Percentiles rank a stretch among this genome's conserved stretches.
phyloP scores from a whole-genome alignment of 2,329 filamentous ascomycete species.

The Cladosporium sp. region DNA sequence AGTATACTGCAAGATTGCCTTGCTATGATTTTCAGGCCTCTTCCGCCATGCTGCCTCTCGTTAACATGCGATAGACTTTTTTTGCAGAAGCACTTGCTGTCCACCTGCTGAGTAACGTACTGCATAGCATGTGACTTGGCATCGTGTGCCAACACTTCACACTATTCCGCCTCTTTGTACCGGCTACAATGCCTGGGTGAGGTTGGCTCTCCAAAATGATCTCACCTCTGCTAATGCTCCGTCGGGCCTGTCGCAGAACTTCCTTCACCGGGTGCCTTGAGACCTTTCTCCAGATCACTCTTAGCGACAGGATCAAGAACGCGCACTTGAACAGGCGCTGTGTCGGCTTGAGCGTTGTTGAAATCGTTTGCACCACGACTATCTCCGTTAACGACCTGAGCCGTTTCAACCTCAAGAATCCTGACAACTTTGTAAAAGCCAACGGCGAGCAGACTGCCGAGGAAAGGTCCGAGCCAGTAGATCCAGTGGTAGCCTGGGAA shows the following conservation, averaged over 20 bases:
- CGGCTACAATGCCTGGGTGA: neutral
- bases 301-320: slow-evolving; percentile 11
- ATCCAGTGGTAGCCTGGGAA: slow-evolving; percentile 26
- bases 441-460: slow-evolving; percentile 22
- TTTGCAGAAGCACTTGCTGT: neutral
- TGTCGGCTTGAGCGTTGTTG: neutral
- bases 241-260: neutral
- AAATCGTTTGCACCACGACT: neutral
- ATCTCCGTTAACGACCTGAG: slow-evolving; percentile 17
- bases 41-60: neutral
- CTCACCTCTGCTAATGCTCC: neutral
- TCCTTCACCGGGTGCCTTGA: neutral
- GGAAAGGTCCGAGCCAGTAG: slow-evolving; percentile 24
- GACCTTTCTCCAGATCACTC: slow-evolving; percentile 17
- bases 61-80: neutral
- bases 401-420: slow-evolving; percentile 13
- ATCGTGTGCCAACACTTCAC: neutral
- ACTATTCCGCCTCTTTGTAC: neutral
- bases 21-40: neutral
- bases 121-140: neutral
- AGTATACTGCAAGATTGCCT: neutral
- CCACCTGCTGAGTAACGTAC: neutral
- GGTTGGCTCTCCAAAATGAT: neutral
- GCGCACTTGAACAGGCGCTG: neutral
- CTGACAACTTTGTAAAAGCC: slow-evolving; percentile 20